These are phyloP conservation scores for Chlamydomonas schloesseri DNA, from an alignment of 139 green algal species.

Conservation along the genomic window DNA sequence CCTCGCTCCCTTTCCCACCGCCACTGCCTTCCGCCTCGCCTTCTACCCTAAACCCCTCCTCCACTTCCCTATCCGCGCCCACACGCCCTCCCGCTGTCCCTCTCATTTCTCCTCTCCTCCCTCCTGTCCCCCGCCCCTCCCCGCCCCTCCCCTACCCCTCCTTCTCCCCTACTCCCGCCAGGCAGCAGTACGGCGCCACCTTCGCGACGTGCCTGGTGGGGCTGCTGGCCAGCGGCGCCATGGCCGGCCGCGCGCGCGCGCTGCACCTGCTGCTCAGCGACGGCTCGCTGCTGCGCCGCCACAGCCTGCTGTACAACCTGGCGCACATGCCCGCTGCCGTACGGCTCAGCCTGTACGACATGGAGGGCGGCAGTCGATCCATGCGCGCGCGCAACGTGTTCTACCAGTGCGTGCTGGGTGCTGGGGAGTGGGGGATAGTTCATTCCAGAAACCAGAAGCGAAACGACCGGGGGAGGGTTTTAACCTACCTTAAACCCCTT, in stretches of 20 bases:
- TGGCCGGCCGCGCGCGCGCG: not conserved
- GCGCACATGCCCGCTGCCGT: slow-evolving; percentile 19
- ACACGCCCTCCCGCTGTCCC: too few relatives aligned
- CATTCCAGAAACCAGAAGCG: too few relatives aligned
- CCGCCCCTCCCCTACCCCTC: too few relatives aligned
- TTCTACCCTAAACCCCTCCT: not conserved
- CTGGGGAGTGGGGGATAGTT: too few relatives aligned
- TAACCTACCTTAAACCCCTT: too few relatives aligned
- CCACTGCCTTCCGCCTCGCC: not conserved
- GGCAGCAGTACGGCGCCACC: slow-evolving; percentile 30
- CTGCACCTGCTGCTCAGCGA: slow-evolving; percentile 38
- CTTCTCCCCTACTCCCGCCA: not conserved
- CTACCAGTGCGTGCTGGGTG: slow-evolving; percentile 41
- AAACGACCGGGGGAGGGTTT: too few relatives aligned
- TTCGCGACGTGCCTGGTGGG: slow-evolving; percentile 25
- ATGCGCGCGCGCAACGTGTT: slow-evolving; percentile 31
- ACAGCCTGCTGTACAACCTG: slow-evolving; percentile 17
- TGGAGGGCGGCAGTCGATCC: slow-evolving; percentile 7
- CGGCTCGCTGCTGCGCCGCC: slow-evolving; percentile 6
- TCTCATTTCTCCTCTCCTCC: too few relatives aligned
- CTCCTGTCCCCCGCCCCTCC: too few relatives aligned
- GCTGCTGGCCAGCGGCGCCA: slow-evolving; percentile 15
- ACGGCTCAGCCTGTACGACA: slow-evolving; percentile 38
- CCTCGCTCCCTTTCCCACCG: not conserved
- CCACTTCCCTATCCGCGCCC: not conserved